These are phyloP conservation scores for Boeremia exigua DNA, from an alignment of 2,329 filamentous ascomycete species.

Conservation along the genomic window DNA sequence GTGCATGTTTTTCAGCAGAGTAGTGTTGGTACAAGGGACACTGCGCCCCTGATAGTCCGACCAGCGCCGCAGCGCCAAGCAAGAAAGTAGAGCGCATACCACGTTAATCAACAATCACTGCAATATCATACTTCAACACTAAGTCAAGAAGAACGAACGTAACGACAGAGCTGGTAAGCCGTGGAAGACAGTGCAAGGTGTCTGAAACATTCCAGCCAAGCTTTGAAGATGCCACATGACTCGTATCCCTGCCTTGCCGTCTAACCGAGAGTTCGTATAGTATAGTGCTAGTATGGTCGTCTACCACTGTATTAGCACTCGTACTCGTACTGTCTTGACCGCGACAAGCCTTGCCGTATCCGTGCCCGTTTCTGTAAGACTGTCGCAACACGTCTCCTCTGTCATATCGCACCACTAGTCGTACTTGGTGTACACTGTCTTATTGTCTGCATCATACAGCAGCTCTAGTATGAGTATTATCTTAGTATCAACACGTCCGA, in stretches of 20 bases:
- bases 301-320: no score
- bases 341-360: no score
- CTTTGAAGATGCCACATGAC: not conserved
- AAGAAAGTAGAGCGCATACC: slow-evolving; percentile 15
- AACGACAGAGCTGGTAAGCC: not conserved
- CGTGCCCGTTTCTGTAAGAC: no score
- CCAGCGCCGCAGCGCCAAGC: slow-evolving; percentile 13
- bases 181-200: not conserved
- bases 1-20: slow-evolving; percentile 48
- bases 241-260: not conserved
- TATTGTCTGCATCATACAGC: no score
- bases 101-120: slow-evolving; percentile 7
- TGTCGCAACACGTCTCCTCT: no score
- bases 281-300: no score
- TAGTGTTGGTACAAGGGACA: slow-evolving; percentile 55
- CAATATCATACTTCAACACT: not conserved
- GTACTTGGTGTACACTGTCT: no score
- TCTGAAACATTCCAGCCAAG: not conserved
- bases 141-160: not conserved
- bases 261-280: no score
- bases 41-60: slow-evolving; percentile 35
- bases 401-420: no score
- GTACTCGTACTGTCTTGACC: no score
- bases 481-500: no score
- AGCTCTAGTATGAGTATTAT: no score